These are phyloP conservation scores for Sporothrix mexicana DNA, from an alignment of 2,329 filamentous ascomycete genomes.

Conservation along the genomic window DNA sequence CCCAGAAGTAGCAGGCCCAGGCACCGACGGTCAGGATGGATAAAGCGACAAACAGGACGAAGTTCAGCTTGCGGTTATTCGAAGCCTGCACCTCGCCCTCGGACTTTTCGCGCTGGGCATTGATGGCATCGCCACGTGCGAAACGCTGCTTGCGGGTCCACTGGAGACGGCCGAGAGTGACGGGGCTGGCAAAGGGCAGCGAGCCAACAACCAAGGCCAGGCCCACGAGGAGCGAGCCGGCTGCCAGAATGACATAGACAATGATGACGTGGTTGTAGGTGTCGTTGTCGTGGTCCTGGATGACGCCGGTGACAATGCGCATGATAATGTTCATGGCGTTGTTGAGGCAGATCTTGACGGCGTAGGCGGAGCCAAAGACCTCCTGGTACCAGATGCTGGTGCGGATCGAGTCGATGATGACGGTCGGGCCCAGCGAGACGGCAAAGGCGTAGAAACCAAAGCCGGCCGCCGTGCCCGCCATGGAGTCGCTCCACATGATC, in stretches of 20 bases:
- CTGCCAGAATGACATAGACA: slow-evolving; percentile 61
- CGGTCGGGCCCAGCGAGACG: slow-evolving; percentile 59
- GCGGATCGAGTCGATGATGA: slow-evolving; percentile 66
- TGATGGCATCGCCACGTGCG: slow-evolving; percentile 51
- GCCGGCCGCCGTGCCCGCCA: slow-evolving; percentile 60
- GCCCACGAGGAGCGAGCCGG: slow-evolving; percentile 53
- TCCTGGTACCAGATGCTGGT: slow-evolving; percentile 55
- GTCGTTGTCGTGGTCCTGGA: slow-evolving; percentile 63
- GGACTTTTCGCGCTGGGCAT: slow-evolving; percentile 44
- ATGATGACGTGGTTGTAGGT: slow-evolving; percentile 61
- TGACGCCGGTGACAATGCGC: slow-evolving; percentile 60
- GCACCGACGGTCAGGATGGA: slow-evolving; percentile 56
- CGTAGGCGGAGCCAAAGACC: slow-evolving; percentile 66
- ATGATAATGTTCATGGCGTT: slow-evolving; percentile 68
- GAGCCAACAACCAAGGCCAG: slow-evolving; percentile 42
- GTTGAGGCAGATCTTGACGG: slow-evolving; percentile 66
- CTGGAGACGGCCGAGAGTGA: slow-evolving; percentile 57
- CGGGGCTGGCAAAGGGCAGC: slow-evolving; percentile 41
- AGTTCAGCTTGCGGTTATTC: slow-evolving; percentile 40
- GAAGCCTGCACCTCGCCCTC: slow-evolving; percentile 37
- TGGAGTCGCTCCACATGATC: slow-evolving; percentile 57
- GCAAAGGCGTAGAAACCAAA: slow-evolving; percentile 67
- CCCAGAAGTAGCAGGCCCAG: slow-evolving; percentile 66
- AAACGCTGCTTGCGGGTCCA: slow-evolving; percentile 63
- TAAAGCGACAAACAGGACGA: slow-evolving; percentile 52